Evolutionary conservation across 73 alveolate genomes (phyloP).

Genomic region (Uronychia binucleata): DNA sequence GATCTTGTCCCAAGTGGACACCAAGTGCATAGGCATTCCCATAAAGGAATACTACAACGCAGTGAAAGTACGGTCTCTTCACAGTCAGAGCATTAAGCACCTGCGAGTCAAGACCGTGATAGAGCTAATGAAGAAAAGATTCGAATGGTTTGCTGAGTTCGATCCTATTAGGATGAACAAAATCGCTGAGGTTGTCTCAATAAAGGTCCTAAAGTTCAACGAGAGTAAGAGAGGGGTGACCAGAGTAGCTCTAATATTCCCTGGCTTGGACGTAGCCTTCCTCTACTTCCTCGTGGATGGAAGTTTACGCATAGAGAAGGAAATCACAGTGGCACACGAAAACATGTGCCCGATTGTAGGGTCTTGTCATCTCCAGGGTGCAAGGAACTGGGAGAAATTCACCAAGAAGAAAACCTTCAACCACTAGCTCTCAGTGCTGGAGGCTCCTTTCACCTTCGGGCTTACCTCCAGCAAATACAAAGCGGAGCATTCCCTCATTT

Average conservation of each 20-base stretch:
- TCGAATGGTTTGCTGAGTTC: not conserved
- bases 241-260: not conserved
- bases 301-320: not conserved
- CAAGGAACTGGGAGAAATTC: not conserved
- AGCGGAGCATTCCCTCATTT: not conserved
- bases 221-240: not conserved
- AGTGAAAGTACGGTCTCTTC: not conserved
- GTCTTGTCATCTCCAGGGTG: not conserved
- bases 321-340: not conserved
- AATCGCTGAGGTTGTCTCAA: not conserved
- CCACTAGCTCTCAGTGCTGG: not conserved
- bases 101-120: not conserved
- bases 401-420: not conserved
- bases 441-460: not conserved
- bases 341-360: not conserved
- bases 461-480: not conserved
- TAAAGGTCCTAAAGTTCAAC: not conserved
- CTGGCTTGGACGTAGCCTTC: not conserved
- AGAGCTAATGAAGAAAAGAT: not conserved
- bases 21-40: not conserved
- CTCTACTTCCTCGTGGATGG: not conserved
- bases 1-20: not conserved
- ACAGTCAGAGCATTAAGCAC: not conserved
- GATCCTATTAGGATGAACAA: not conserved
- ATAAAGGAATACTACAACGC: not conserved